These are phyloP conservation scores for Penicillium subrubescens DNA, from an alignment of 495 filamentous ascomycete genomes.

Conservation along the genomic window DNA sequence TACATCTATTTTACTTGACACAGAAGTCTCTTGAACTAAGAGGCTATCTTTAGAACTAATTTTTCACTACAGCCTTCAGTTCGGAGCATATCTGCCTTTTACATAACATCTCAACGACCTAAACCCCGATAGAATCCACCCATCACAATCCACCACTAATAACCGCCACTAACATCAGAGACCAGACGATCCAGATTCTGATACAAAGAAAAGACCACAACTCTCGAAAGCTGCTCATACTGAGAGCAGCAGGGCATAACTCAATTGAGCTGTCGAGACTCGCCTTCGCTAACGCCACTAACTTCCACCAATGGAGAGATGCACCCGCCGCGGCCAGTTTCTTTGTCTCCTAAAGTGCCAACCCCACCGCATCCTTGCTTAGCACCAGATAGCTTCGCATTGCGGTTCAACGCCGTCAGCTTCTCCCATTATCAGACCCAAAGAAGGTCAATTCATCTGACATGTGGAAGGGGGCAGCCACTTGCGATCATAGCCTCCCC, in stretches of 20 bases:
- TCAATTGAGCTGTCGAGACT: background rate
- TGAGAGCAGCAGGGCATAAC: background rate
- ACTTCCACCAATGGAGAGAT: conserved; percentile 2
- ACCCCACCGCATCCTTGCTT: conserved; percentile 2
- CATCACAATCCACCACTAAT: background rate
- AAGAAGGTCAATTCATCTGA: background rate
- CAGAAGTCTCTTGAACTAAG: background rate
- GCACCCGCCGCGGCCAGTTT: conserved; percentile 6
- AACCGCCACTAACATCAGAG: background rate
- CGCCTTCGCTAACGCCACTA: conserved; percentile 1
- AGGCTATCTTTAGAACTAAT: background rate
- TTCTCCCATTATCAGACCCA: background rate
- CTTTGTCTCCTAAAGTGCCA: conserved; percentile 19
- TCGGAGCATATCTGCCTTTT: background rate
- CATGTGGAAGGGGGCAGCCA: background rate
- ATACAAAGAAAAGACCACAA: background rate
- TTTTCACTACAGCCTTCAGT: background rate
- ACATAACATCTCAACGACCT: background rate
- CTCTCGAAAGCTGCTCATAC: background rate
- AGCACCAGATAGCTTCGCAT: background rate
- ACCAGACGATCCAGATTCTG: background rate
- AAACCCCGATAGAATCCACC: background rate
- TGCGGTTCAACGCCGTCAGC: background rate
- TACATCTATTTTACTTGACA: background rate
- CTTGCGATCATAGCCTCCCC: background rate